Percentiles rank a stretch among this genome's conserved stretches.
Evolutionary conservation across 148 eudicot species (phyloP).

Genomic region (Polygonum aviculare): DNA sequence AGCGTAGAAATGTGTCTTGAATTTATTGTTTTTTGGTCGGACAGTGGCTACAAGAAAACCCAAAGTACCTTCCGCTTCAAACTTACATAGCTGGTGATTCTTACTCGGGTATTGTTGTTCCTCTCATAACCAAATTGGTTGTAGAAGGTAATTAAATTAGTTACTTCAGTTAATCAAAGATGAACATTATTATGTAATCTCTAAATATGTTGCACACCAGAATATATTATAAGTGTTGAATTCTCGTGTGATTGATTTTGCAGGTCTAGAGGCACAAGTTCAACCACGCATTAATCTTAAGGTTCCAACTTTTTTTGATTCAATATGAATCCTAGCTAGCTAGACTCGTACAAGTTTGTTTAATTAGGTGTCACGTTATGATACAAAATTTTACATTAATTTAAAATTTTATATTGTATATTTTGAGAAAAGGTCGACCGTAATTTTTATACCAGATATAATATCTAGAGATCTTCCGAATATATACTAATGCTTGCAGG

Average conservation of each 20-base stretch:
- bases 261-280: slow-evolving; percentile 6
- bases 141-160: slow-evolving; percentile 8
- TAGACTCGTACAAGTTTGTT: no score
- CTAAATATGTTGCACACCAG: no score
- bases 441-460: background rate
- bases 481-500: slow-evolving; percentile 1
- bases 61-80: slow-evolving; percentile 28
- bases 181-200: background rate
- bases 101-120: slow-evolving; percentile 33
- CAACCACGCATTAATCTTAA: slow-evolving; percentile 9
- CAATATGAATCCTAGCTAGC: no score
- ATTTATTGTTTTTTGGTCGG: background rate
- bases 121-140: slow-evolving; percentile 8
- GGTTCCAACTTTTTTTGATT: background rate
- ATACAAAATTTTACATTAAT: no score
- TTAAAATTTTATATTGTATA: no score
- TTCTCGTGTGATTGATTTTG: background rate
- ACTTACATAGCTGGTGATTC: slow-evolving; percentile 38
- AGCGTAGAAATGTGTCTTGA: no score
- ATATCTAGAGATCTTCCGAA: background rate
- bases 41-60: slow-evolving; percentile 37
- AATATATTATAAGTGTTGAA: background rate
- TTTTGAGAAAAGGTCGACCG: no score
- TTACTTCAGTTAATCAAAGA: background rate
- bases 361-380: no score